Conservation (phyloP, 2,329 filamentous ascomycete species). For the Fusarium pininemorale region DNA sequence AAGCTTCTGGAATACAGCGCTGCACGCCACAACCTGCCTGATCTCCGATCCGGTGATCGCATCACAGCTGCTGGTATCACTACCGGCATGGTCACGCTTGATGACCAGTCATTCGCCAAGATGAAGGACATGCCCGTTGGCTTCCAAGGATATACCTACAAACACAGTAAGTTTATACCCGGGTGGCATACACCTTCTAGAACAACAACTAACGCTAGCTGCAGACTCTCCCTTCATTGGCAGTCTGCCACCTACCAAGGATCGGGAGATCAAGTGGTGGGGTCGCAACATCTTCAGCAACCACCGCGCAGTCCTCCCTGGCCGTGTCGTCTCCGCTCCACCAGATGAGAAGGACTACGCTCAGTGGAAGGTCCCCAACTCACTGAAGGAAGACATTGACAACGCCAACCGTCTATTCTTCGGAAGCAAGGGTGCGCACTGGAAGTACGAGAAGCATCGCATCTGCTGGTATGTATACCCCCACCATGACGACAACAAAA, state of each 20-base stretch:
- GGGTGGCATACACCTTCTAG: neutral
- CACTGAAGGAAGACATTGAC: constrained; percentile 67
- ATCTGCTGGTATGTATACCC: constrained; percentile 68
- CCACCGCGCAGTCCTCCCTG: constrained; percentile 61
- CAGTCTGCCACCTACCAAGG: constrained; percentile 63
- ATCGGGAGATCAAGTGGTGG: constrained; percentile 67
- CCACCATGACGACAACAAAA: neutral
- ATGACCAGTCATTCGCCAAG: constrained; percentile 54
- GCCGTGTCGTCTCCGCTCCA: constrained; percentile 64
- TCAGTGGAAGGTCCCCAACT: constrained; percentile 68
- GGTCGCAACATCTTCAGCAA: constrained; percentile 68
- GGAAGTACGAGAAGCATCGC: constrained; percentile 69
- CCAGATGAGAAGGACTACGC: constrained; percentile 65
- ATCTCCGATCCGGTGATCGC: constrained; percentile 61
- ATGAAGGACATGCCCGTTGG: constrained; percentile 61
- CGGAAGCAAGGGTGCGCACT: constrained; percentile 62
- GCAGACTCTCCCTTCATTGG: constrained; percentile 64
- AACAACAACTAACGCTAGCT: constrained; percentile 47
- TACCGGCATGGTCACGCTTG: constrained; percentile 65
- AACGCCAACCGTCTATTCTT: constrained; percentile 67
- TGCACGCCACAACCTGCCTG: constrained; percentile 54
- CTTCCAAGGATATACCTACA: constrained; percentile 52
- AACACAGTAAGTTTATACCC: constrained; percentile 45
- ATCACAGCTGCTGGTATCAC: constrained; percentile 69
- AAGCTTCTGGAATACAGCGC: constrained; percentile 63